phyloP scores from a whole-genome alignment of 2,329 filamentous ascomycete species.

The Mollisia scopiformis region DNA sequence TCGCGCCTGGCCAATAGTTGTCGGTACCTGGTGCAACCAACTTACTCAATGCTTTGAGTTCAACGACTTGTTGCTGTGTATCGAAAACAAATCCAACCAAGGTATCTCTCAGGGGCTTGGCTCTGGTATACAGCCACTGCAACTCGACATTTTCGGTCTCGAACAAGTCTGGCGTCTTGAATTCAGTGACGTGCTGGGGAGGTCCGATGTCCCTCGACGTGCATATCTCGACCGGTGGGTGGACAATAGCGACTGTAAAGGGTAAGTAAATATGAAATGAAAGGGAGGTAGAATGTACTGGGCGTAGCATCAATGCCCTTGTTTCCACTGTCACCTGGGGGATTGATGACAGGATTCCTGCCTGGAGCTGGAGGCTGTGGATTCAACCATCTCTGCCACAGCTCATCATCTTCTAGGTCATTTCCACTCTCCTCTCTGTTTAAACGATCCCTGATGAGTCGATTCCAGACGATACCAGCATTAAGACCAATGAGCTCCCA shows the following conservation, averaged over 20 bases:
- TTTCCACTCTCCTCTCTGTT: constrained; percentile 24
- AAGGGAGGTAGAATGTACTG: no score
- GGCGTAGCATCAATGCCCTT: neutral
- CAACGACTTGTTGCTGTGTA: neutral
- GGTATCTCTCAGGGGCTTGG: constrained; percentile 3
- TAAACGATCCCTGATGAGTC: constrained; percentile 27
- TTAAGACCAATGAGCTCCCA: constrained; percentile 20
- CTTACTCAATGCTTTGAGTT: neutral
- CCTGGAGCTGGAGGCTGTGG: neutral
- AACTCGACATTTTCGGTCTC: constrained; percentile 15
- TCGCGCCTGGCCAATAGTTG: neutral
- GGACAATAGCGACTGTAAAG: neutral
- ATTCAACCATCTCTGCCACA: constrained; percentile 23
- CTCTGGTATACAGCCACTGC: constrained; percentile 20
- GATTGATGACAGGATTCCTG: no score
- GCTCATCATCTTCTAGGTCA: constrained; percentile 21
- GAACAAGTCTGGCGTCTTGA: constrained; percentile 5
- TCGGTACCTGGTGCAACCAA: neutral
- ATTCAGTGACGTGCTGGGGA: neutral
- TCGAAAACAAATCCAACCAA: neutral
- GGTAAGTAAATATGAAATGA: neutral
- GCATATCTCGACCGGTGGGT: neutral
- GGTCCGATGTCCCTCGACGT: neutral
- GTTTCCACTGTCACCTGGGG: neutral
- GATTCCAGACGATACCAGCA: constrained; percentile 29